Percentiles rank a stretch among this genome's conserved stretches.
Conservation (phyloP, 23 red algal genomes). For the Gracilaria domingensis region DNA sequence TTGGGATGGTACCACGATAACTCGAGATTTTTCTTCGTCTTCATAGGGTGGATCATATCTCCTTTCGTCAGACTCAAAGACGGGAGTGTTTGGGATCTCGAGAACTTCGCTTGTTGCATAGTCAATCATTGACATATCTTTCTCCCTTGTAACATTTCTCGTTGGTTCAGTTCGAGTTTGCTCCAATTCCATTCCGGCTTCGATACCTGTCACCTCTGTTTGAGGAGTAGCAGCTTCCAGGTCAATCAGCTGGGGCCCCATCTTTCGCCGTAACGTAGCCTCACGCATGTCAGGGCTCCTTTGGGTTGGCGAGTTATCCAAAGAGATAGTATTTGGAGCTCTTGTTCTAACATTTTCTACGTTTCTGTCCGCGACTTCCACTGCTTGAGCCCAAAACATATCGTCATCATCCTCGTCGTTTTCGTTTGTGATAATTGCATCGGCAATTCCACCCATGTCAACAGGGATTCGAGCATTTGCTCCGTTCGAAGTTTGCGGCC, state of each 20-base stretch:
- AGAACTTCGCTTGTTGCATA: neutral
- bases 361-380: constrained; percentile 31
- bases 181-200: no score
- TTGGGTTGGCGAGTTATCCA: neutral
- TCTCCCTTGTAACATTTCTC: neutral
- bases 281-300: neutral
- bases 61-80: constrained; percentile 24
- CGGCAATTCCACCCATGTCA: constrained; percentile 43
- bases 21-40: neutral
- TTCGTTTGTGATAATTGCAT: constrained; percentile 17
- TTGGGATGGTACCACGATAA: neutral
- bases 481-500: neutral
- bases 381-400: constrained; percentile 56
- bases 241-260: neutral
- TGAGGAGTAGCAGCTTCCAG: neutral
- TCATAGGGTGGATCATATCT: neutral
- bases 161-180: neutral
- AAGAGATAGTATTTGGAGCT: neutral
- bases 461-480: neutral
- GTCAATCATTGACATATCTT: neutral
- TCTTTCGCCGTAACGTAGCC: neutral
- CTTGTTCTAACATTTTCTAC: neutral
- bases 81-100: constrained; percentile 35
- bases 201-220: neutral
- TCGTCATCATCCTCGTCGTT: constrained; percentile 39